Base-by-base conservation (phyloP, 352 stramenopile genomes). In the Phytophthora melonis region DNA sequence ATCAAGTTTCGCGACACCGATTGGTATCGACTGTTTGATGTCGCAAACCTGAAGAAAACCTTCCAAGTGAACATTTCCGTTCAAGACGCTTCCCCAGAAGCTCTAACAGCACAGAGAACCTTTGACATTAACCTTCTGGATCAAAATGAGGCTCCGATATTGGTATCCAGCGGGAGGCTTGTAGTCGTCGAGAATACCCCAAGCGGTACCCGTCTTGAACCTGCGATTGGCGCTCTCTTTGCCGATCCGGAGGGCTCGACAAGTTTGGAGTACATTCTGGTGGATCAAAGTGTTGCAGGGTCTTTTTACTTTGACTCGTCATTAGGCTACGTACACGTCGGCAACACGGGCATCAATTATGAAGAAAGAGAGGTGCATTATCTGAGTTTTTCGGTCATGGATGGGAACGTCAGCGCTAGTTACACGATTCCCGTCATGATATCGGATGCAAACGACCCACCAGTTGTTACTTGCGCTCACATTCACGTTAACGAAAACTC, bases 231-330 rank as follows among this genome's bases (percentile, higher is more conserved):
- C 21, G 61, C 39, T 10, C 10, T 79, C 11, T 73, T 79, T 66
- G 43, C 57, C 25, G 72, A 79, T 52, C 67, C 67, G 32, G 72
- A 79, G 30, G 58, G 68, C 3, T 76, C 63, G 16, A 57, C 70
- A 36, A 32, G 19, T 18, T 77, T 66, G 66, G 75, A 62, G 13
- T 79, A 64, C 50, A 58, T 36, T 5, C 66, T 90, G 14, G 49
- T 77, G 14, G 63, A 39, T 5, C 83, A 90, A 65, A 87, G 57
- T 16, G 59, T 78, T 3, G 60, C 73, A 25, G 72, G 70, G 3
- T 78, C 68, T 0, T 89, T 90, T 67, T 88, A 85, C 59, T 89
- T 82, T 58, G 83, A 90, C 59, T 65, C 73, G 2, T 61, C 30
- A 0, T 72, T 34, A n/a, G 77, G 80, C 18, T 50, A 65, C 8